Percentiles rank a stretch among this genome's conserved stretches.
These are phyloP conservation scores for Lactarius psammicola DNA, from an alignment of 768 basidiomycete genomes.

Conservation along the genomic window DNA sequence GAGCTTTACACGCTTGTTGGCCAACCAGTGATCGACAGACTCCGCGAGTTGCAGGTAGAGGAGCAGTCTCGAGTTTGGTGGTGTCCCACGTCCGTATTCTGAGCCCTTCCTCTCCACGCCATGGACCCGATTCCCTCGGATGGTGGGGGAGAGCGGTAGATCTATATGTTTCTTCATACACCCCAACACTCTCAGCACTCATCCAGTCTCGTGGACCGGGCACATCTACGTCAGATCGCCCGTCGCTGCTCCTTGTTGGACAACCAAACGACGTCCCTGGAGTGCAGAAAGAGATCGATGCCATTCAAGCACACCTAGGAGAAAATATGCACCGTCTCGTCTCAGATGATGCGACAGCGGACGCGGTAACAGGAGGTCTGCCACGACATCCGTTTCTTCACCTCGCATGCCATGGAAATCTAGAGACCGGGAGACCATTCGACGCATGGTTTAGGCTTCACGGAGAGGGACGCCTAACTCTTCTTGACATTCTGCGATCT, in stretches of 20 bases:
- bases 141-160: neutral
- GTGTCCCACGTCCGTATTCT: slow-evolving; percentile 1
- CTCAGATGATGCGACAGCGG: no score
- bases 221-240: neutral
- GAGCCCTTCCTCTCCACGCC: slow-evolving; percentile 19
- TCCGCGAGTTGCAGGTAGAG: neutral
- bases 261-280: no score
- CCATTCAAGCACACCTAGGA: no score
- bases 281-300: no score
- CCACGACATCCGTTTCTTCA: neutral
- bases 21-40: neutral
- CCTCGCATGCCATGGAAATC: slow-evolving; percentile 13
- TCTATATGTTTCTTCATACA: neutral
- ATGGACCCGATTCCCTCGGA: slow-evolving; percentile 5
- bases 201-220: neutral
- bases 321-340: no score
- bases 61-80: neutral
- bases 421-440: slow-evolving; percentile 3
- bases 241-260: neutral
- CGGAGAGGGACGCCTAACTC: neutral
- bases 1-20: slow-evolving; percentile 2
- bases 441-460: slow-evolving; percentile 5
- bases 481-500: neutral
- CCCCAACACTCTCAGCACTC: slow-evolving; percentile 11
- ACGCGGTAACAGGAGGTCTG: no score